Percentiles rank a stretch among this genome's conserved stretches.
Conservation (phyloP, 2,329 filamentous ascomycete genomes). For the Cladobotryum mycophilum region DNA sequence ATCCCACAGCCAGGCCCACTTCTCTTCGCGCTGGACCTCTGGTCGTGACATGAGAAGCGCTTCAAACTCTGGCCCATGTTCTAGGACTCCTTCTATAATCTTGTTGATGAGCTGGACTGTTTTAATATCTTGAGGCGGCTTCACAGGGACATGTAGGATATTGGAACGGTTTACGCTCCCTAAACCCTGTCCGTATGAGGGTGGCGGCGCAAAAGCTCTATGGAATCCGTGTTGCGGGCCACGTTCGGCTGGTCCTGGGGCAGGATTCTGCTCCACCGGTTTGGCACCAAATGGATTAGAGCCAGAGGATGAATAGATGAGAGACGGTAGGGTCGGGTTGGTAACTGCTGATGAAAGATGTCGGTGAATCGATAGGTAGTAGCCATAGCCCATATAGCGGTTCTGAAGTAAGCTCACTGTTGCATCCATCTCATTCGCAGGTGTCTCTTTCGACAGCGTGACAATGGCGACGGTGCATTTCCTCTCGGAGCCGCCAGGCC, state of each 20-base stretch:
- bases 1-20: conserved; percentile 93
- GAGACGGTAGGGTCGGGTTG: conserved; percentile 31
- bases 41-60: conserved; percentile 82
- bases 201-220: conserved; percentile 69
- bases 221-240: conserved; percentile 39
- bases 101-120: conserved; percentile 81
- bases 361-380: conserved; percentile 71
- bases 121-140: conserved; percentile 69
- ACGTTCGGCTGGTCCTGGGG: conserved; percentile 27
- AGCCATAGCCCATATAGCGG: conserved; percentile 77
- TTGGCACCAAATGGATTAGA: conserved; percentile 75
- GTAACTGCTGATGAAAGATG: conserved; percentile 72
- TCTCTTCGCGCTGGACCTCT: conserved; percentile 78
- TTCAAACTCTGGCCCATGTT: conserved; percentile 81
- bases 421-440: conserved; percentile 75
- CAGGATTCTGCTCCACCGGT: conserved; percentile 42
- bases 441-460: conserved; percentile 71
- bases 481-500: conserved; percentile 51
- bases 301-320: conserved; percentile 34
- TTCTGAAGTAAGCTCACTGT: conserved; percentile 75
- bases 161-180: conserved; percentile 39
- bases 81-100: conserved; percentile 72
- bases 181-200: conserved; percentile 51
- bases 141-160: conserved; percentile 63
- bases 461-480: conserved; percentile 74